phyloP scores from a whole-genome alignment of 2,329 filamentous ascomycete genomes.

The Chaetomium strumarium region DNA sequence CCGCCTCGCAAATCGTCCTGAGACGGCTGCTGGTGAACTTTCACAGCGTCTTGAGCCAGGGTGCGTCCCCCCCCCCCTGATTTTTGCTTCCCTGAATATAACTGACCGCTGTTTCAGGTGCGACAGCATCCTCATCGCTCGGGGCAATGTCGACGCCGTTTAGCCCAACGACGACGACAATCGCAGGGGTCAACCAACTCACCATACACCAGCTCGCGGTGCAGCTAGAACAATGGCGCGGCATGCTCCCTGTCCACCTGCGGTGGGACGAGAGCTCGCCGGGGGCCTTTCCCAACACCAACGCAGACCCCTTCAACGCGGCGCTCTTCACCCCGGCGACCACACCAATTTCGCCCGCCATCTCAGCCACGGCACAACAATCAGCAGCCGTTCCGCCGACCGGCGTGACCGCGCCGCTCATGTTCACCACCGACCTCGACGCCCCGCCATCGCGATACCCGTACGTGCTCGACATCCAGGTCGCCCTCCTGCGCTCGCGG shows the following conservation, averaged over 20 bases:
- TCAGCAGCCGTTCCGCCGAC: background rate
- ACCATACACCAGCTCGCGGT: slow-evolving; percentile 46
- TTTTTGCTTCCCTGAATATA: background rate
- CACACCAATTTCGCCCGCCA: slow-evolving; percentile 19
- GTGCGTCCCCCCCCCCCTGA: slow-evolving; percentile 34
- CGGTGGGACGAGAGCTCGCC: slow-evolving; percentile 53
- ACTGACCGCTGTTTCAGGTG: background rate
- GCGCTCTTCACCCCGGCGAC: slow-evolving; percentile 16
- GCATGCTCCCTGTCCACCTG: slow-evolving; percentile 46
- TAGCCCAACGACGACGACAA: slow-evolving; percentile 10
- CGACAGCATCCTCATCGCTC: background rate
- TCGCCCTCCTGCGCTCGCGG: slow-evolving; percentile 50
- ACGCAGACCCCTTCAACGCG: slow-evolving; percentile 22
- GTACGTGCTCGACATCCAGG: slow-evolving; percentile 50
- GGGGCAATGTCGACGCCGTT: slow-evolving; percentile 2
- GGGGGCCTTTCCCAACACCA: slow-evolving; percentile 34
- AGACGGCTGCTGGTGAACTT: slow-evolving; percentile 48
- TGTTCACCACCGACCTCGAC: slow-evolving; percentile 45
- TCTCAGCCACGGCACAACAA: slow-evolving; percentile 17
- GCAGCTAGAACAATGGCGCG: slow-evolving; percentile 53
- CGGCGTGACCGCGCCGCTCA: slow-evolving; percentile 27
- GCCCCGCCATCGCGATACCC: slow-evolving; percentile 40
- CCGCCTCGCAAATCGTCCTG: slow-evolving; percentile 54
- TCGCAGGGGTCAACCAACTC: slow-evolving; percentile 23
- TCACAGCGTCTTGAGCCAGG: slow-evolving; percentile 45